Evolutionary conservation across 2,329 filamentous ascomycete genomes (phyloP), one percentile per base, ranked within the genome.

Genomic region (Amylocarpus encephaloides): DNA sequence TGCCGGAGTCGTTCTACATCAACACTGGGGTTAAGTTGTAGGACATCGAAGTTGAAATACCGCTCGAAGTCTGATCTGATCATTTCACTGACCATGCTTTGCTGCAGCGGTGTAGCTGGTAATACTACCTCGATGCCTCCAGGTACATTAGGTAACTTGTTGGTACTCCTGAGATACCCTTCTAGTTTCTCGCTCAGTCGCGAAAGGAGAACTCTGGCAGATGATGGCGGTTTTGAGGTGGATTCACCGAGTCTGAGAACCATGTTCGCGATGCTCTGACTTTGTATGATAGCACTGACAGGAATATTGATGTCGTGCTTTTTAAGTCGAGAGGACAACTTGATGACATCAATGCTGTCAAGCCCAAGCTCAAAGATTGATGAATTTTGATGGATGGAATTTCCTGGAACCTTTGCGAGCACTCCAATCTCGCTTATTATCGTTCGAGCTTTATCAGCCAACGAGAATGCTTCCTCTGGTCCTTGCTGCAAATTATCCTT

Each of bases 331-430:
- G 88, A 83, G 0, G 87, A 85, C 0, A 96, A 71, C 60, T 89
- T 94, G 66, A 96, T 92, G 1, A 86, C 79, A 66, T 96, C 91
- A 51, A 96, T 94, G 62, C 91, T 95, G 70, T 96, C 92, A 6
- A 96, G 75, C 0, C 91, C 91, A 30, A 96, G 75, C 59, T 92
- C 83, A 35, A 94, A 83, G 10, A 96, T 79, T 0, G 85, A 85
- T 0, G 80, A 80, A 6, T 72, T 67, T 46, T 79, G 76, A 1
- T 69, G 65, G 34, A 95, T 70, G 0, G 74, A 68, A 1, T 73
- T 64, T 2, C 68, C 64, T 0, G 76, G 64, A 0, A 83, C 62
- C 0, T 74, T 76, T 1, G 83, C 79, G 5, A 95, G 70, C 0
- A 63, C 60, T 1, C 85, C 78, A 39, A 95, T 75, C 59, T 86